Conservation (phyloP, 2,329 filamentous ascomycete genomes). For the Fusarium napiforme region DNA sequence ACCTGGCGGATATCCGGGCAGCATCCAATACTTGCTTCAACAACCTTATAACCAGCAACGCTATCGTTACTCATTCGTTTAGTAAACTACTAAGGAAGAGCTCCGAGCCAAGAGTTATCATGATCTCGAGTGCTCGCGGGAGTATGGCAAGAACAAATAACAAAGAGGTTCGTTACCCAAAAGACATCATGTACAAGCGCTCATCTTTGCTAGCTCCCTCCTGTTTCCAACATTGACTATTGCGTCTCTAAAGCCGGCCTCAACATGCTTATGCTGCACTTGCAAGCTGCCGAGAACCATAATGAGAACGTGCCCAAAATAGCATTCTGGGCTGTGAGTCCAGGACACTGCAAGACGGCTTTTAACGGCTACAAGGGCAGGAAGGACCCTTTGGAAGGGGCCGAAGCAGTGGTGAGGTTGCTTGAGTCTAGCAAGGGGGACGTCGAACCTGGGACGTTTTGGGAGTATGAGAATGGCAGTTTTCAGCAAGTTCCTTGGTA, state of each 20-base stretch:
- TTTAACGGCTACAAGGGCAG: conserved; percentile 9
- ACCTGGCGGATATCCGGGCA: neutral
- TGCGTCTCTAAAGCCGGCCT: conserved; percentile 8
- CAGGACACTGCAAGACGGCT: conserved; percentile 10
- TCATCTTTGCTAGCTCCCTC: conserved; percentile 1
- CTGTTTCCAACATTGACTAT: conserved; percentile 12
- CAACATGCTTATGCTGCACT: conserved; percentile 8
- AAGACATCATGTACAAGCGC: accelerated
- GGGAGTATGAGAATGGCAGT: neutral
- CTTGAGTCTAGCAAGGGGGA: neutral
- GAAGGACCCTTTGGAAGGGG: neutral
- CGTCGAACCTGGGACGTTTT: conserved; percentile 1
- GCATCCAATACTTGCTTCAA: conserved; percentile 9
- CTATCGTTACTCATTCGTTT: neutral
- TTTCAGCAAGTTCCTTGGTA: conserved; percentile 17
- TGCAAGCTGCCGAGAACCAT: neutral
- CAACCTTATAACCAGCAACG: conserved; percentile 15
- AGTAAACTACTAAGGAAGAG: neutral
- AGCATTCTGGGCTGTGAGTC: conserved; percentile 9
- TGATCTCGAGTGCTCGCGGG: conserved; percentile 17
- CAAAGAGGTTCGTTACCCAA: neutral
- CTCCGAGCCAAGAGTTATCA: conserved; percentile 2
- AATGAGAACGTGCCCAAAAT: no score
- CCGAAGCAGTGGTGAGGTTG: neutral
- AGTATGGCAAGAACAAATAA: neutral